Conservation (phyloP, 306 rosid species). For the Cucurbita ficifolia region DNA sequence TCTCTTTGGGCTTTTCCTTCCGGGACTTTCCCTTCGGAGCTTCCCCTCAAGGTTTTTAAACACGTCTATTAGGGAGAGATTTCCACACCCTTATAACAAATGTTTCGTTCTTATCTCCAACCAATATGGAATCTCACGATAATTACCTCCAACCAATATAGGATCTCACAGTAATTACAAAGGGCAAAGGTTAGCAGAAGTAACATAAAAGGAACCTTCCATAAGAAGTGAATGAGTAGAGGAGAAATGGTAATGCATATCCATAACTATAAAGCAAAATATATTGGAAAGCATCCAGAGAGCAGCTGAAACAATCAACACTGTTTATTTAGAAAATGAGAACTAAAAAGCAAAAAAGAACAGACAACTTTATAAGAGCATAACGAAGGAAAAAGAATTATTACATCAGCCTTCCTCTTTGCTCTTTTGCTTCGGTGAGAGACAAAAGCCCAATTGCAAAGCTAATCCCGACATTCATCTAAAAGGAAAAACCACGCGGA, state of each 20-base stretch:
- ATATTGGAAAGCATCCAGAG: background rate
- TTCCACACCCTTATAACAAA: too few species aligned
- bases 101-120: too few species aligned
- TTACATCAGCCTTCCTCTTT: background rate
- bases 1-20: too few species aligned
- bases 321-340: background rate
- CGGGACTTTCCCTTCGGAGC: too few species aligned
- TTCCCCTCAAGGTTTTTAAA: too few species aligned
- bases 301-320: background rate
- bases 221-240: background rate
- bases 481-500: conserved; percentile 4
- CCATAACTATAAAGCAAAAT: background rate
- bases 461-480: background rate
- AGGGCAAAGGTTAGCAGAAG: background rate
- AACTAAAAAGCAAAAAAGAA: background rate
- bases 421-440: background rate
- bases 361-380: too few species aligned
- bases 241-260: background rate
- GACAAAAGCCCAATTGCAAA: background rate
- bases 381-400: background rate
- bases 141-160: background rate
- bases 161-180: background rate
- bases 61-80: too few species aligned
- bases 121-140: too few species aligned
- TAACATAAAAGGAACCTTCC: background rate